Conservation (phyloP, 345 rosid genomes). For the Citrus hindsii region DNA sequence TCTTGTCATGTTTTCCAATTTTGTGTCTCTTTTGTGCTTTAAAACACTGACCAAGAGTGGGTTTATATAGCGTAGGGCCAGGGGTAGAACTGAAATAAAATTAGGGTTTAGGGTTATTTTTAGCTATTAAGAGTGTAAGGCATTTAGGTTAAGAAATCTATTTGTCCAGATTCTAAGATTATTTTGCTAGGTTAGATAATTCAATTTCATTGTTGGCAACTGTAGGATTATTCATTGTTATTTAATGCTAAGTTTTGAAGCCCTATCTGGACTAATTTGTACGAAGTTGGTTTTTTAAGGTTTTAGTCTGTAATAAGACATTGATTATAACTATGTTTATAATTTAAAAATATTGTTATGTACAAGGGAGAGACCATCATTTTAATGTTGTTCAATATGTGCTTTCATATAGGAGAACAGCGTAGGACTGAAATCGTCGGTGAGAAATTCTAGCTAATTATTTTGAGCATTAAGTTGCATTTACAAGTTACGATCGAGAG, state of each 20-base stretch:
- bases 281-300: background rate
- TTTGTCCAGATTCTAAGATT: slow-evolving; percentile 1
- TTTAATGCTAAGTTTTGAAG: slow-evolving; percentile 7
- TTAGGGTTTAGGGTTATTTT: background rate
- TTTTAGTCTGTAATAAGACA: background rate
- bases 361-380: background rate
- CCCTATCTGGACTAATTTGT: background rate
- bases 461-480: background rate
- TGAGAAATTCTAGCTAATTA: background rate
- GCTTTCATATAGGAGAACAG: background rate
- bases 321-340: background rate
- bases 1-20: slow-evolving; percentile 34
- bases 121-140: background rate
- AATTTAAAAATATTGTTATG: background rate
- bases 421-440: background rate
- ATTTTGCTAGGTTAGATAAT: slow-evolving; percentile 2
- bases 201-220: slow-evolving; percentile 7
- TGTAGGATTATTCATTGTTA: slow-evolving; percentile 5
- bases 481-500: background rate
- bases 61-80: slow-evolving; percentile 3
- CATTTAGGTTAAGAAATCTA: slow-evolving; percentile 10
- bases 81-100: background rate
- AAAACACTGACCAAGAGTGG: background rate
- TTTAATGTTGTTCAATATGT: background rate
- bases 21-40: background rate